Evolutionary conservation across 148 eudicot genomes (phyloP).

Genomic region (Amaranthus palmeri): DNA sequence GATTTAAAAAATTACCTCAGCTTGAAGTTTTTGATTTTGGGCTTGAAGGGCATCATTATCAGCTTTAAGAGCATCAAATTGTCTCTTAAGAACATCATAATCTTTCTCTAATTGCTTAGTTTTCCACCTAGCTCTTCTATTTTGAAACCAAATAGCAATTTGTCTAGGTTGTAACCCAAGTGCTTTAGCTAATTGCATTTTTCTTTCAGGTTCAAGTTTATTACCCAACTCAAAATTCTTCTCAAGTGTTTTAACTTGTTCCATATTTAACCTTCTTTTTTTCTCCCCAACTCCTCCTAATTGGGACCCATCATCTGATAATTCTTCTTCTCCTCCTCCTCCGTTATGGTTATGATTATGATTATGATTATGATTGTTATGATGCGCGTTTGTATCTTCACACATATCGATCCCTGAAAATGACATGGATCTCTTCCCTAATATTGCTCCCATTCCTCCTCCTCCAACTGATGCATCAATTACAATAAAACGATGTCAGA

Average conservation of each 20-base stretch:
- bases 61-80: constrained; percentile 78
- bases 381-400: constrained; percentile 22
- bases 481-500: too few relatives aligned
- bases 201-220: constrained; percentile 95
- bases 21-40: constrained; percentile 74
- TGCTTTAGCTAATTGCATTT: constrained; percentile 87
- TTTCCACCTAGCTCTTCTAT: constrained; percentile 93
- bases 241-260: constrained; percentile 90
- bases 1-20: constrained; percentile 53
- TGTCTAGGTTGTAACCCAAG: constrained; percentile 95
- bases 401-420: constrained; percentile 56
- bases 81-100: constrained; percentile 73
- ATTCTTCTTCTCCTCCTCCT: constrained; percentile 56
- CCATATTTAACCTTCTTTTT: constrained; percentile 86
- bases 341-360: constrained; percentile 25
- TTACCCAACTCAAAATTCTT: constrained; percentile 85
- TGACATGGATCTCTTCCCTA: constrained; percentile 91
- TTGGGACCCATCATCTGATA: constrained; percentile 87
- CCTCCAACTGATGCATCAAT: not conserved
- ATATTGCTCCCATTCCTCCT: constrained; percentile 52
- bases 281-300: constrained; percentile 55
- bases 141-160: constrained; percentile 95
- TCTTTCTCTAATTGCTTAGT: constrained; percentile 96
- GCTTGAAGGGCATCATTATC: constrained; percentile 76
- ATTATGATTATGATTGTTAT: constrained; percentile 4